Base-by-base conservation (phyloP, 1,284 basidiomycete genomes). In the Papiliotrema laurentii region DNA sequence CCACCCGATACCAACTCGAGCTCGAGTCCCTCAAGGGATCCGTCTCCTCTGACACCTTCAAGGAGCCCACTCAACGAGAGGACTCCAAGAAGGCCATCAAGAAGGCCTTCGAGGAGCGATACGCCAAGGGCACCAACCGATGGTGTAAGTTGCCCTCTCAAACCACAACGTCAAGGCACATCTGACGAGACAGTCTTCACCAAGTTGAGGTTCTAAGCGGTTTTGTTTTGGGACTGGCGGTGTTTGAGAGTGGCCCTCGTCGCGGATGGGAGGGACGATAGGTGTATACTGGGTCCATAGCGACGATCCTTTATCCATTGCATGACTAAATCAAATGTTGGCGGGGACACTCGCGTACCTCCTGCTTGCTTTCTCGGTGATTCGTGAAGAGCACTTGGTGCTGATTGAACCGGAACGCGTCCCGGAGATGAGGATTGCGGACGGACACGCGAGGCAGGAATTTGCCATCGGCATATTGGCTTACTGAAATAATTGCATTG, bases 71-170 rank as follows among this genome's bases (percentile, higher is more conserved):
- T 66, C 87, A 91, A 74, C 84, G 91, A 63, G 87, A 90, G 77
- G 84, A 93, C 64, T 81, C 90, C 52, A 96, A 94, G 81, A 97
- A 97, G 83, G 84, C 80, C 63, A 84, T 96, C 76, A 96, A 94
- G 83, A 94, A 94, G 79, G 75, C 88, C 72, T 78, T 97, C 54
- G 92, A 96, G 83, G 90, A 96, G 71, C 80, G 89, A 56, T 94
- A 96, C 83, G 79, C 80, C 50, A 78, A 80, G 53, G 91, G 92
- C 55, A 90, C 91, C 82, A 94, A 93, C 83, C 85, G 85, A 76
- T 94, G 91, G 91, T 94, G 68, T 70, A 53, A 60, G 67, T 69
- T 19, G 16, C 9, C 10, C 38, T 10, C 5, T 21, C 11, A 11
- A 18, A 19, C 11, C 42, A 10, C 4, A n/a, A 11, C 24, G 47